Evolutionary conservation across 306 rosid genomes (phyloP).

Genomic region (Calophaca sinica): DNA sequence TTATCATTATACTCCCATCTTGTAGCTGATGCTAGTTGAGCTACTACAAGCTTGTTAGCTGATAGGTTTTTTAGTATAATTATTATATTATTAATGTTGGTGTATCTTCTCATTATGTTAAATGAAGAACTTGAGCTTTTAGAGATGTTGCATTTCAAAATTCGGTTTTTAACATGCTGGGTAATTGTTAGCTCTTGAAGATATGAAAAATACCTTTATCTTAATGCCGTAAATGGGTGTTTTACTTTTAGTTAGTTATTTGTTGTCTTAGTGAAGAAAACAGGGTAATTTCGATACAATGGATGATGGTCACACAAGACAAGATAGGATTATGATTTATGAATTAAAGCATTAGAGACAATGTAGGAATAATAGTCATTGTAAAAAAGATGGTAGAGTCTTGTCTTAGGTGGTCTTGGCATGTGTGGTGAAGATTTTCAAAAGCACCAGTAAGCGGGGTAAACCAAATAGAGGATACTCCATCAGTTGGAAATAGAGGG

Average conservation of each 20-base stretch:
- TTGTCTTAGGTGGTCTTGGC: background rate
- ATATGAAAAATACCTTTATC: slow-evolving; percentile 15
- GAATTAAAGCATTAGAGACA: background rate
- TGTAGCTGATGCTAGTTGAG: slow-evolving; percentile 10
- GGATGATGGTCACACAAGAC: background rate
- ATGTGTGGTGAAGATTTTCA: background rate
- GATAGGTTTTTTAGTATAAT: background rate
- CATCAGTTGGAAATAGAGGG: background rate
- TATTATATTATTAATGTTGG: background rate
- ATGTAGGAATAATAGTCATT: background rate
- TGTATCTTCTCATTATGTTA: slow-evolving; percentile 10
- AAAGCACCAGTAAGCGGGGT: background rate
- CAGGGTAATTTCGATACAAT: background rate
- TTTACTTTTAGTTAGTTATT: background rate
- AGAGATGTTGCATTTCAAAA: slow-evolving; percentile 12
- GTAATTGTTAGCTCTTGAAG: background rate
- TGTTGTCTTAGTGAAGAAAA: background rate
- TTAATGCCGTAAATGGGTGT: background rate
- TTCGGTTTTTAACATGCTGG: slow-evolving; percentile 5
- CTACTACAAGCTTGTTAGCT: slow-evolving; percentile 33
- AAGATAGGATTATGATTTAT: background rate
- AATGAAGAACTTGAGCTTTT: slow-evolving; percentile 22
- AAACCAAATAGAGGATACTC: background rate
- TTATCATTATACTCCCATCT: background rate
- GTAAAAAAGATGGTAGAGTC: background rate